Conservation (phyloP, 495 filamentous ascomycete genomes). For the Neurospora pannonica region DNA sequence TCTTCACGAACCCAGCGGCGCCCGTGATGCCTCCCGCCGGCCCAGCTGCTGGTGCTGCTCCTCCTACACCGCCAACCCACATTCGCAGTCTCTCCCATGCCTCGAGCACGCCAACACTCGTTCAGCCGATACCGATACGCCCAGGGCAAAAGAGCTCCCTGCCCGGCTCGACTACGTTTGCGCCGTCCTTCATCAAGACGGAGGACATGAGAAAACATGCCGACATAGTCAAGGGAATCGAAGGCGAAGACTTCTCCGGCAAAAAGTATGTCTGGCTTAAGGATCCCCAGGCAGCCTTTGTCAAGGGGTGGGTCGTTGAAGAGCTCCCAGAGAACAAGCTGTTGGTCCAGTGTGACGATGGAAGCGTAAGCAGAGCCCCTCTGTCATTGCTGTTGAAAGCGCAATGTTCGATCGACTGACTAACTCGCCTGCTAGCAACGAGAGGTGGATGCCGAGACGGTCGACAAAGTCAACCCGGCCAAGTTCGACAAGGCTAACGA, state of each 20-base stretch:
- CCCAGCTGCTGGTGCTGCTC: conserved; percentile 7
- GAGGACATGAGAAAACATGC: conserved; percentile 58
- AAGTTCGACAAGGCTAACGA: conserved; percentile 99
- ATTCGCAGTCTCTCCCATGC: conserved; percentile 36
- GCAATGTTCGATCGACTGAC: not conserved
- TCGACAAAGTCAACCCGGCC: conserved; percentile 97
- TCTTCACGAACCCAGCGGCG: conserved; percentile 48
- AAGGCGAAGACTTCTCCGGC: conserved; percentile 97
- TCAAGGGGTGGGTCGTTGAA: conserved; percentile 84
- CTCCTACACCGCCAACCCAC: conserved; percentile 24
- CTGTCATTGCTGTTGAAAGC: not conserved
- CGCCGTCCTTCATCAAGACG: conserved; percentile 86
- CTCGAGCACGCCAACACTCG: conserved; percentile 16
- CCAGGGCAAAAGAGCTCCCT: conserved; percentile 46
- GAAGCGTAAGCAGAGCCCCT: conserved; percentile 52
- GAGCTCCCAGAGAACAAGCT: conserved; percentile 59
- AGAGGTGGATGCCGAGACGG: conserved; percentile 69
- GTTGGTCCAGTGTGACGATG: conserved; percentile 89
- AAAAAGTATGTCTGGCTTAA: conserved; percentile 96
- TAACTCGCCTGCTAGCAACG: conserved; percentile 56
- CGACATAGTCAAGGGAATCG: conserved; percentile 66
- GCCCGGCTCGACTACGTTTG: conserved; percentile 66
- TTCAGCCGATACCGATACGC: conserved; percentile 20
- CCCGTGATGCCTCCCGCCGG: conserved; percentile 18
- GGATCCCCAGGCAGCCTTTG: conserved; percentile 77